Base-by-base conservation (phyloP, 2,329 filamentous ascomycete genomes). In the Chlorencoelia australis region DNA sequence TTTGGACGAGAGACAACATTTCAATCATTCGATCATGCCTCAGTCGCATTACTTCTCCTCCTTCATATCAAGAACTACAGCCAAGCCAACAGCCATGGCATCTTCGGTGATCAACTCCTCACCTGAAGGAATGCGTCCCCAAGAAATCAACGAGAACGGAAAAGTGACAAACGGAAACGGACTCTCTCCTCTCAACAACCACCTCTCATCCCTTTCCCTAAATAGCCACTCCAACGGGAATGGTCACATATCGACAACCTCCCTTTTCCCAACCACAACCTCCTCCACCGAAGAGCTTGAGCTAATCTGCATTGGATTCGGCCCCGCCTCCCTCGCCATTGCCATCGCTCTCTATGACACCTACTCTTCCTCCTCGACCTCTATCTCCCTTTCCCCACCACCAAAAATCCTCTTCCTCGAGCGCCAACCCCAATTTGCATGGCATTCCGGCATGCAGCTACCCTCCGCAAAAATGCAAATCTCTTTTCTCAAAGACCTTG, bases 401-500 rank as follows among this genome's bases (percentile, higher is more conserved):
- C 82, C 85, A 31, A 86, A 82, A 56, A 78, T 94, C 3, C 71
- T 84, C 29, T 96, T 95, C 61, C 63, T 96, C 16, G 89, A 96
- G 66, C 82, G 83, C 59, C 89, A 96, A 61, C 55, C 67, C 20
- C 65, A 70, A 31, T 96, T 96, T 55, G 76, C 82, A 40, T 96
- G 89, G 89, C 89, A 96, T 60, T 79, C 86, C 0, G 89, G 89
- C 41, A 96, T 96, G 89, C 75, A 95, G 41, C 73, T 96, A 3
- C 85, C 87, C 0, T 88, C 87, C 4, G 84, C 88, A 35, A 87
- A 82, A 63, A 96, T 96, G 89, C 89, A 96, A 58, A 96, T 96
- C 50, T 93, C 85, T 7, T 96, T 94, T 65, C 73, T 96, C 64
- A 96, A 96, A 65, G 89, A 96, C 57, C 74, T 96, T 59, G 89